Conservation (phyloP, 139 green algal genomes). For the Pleodorina starrii region DNA sequence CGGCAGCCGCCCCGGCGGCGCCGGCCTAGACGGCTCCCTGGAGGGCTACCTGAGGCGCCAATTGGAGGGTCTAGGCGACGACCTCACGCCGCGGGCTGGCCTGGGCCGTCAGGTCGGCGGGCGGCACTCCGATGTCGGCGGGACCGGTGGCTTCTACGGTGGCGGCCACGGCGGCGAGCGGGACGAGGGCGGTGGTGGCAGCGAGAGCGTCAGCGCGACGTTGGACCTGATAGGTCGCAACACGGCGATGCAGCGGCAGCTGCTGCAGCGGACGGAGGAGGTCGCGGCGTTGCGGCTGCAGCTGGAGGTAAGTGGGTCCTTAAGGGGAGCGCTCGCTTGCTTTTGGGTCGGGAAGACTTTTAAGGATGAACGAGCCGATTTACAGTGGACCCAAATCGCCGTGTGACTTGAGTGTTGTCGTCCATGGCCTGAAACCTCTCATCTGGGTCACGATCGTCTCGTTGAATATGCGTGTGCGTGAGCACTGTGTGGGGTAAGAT, state of each 20-base stretch:
- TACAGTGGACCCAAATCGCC: no score
- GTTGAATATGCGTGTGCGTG: no score
- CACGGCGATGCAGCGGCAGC: slow-evolving; percentile 13
- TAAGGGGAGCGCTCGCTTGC: no score
- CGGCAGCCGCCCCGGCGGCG: not conserved
- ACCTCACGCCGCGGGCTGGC: not conserved
- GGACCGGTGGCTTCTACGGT: not conserved
- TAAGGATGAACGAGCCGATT: no score
- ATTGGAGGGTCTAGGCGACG: not conserved
- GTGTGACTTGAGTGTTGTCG: no score
- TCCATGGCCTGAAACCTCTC: no score
- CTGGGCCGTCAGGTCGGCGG: no score
- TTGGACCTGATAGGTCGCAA: not conserved
- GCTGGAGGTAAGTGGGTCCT: slow-evolving; percentile 20
- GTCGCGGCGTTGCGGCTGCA: not conserved
- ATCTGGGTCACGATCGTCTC: no score
- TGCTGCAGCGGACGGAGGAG: not conserved
- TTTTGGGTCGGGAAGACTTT: no score
- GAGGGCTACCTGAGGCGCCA: not conserved
- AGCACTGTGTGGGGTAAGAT: no score
- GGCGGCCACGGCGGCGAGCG: not conserved
- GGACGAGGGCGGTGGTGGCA: not conserved
- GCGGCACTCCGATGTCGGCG: not conserved
- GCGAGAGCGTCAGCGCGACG: not conserved
- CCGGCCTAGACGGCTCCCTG: not conserved